Base-by-base conservation (phyloP, 148 eudicot genomes). In the Rhododendron vialii region DNA sequence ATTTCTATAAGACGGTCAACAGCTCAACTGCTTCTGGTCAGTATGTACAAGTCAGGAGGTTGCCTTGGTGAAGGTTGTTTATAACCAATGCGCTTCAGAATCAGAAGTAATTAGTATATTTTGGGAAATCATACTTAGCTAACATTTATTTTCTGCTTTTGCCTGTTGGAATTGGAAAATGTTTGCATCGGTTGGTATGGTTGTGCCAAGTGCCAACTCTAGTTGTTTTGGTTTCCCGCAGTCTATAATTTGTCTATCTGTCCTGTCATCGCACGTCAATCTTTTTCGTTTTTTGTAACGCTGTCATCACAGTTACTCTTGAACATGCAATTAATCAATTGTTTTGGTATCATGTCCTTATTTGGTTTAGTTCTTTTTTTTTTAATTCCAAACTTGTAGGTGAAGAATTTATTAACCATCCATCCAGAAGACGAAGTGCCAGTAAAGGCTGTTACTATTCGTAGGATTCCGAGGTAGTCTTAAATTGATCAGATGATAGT, bases 381-480 rank as follows among this genome's bases (percentile, higher is more conserved):
- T 86, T 82, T 30, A 30, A 22, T 61, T 69, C 30, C 18, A n/a
- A 82, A 53, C 61, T 69, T 86, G 51, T 76, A 96, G 98, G 99
- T 92, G 83, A 97, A 97, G 86, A 97, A 97, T 84, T 90, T 97
- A 89, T 90, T 97, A 35, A 97, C 99, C 84, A 88, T 95, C 78
- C 89, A 95, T 85, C 98, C 98, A 20, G 95, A 95, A 86, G 99
- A 95, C 88, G 89, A 92, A 88, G 85, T 92, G 65, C 99, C 94
- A 82, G 95, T 97, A 79, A 97, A 95, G 93, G 92, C 88, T 88
- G 98, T 95, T 73, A 97, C 99, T 7, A 94, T 97, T 84, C 99
- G 99, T 88, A 93, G 89, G 86, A 92, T 97, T 87, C 99, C 99
- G 65, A 94, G 96, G 99, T 94, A 92, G 38, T 53, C 57, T 53